Base-by-base conservation (phyloP, 768 basidiomycete genomes). In the Mycena chlorophos region DNA sequence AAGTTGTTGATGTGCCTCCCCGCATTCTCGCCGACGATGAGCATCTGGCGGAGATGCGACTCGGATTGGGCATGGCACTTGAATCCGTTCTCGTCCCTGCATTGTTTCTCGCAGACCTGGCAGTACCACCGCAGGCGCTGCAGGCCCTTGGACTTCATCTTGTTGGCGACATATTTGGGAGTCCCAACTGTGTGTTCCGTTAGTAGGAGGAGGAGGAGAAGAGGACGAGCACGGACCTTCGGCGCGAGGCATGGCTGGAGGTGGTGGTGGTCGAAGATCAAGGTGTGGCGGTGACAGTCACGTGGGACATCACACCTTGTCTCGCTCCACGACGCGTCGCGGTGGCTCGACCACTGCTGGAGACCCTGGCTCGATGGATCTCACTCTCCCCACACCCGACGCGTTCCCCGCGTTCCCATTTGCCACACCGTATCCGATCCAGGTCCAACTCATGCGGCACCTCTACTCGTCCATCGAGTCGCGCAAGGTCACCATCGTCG, bases 71-170 rank as follows among this genome's bases (percentile, higher is more conserved):
- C 82, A 69, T 98, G 94, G 70, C 93, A 95, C 73, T 97, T 97
- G 84, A 98, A 99, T 17, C 95, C 97, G 72, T 99, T 99, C 77
- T 98, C 97, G 72, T 98, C 91, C 69, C 95, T 80, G 71, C 96
- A 98, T 73, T 98, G 96, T 70, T 99, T 99, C 80, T 98, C 77
- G 83, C 97, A 98, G 62, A 98, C 92, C 79, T 99, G 96, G 67
- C 96, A 98, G 74, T 91, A 99, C 96, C 95, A 98, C 59, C 95
- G 83, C 60, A 98, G 83, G 66, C 94, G 86, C 72, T 97, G 96
- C 47, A 96, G 78, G 64, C 94, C 96, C 68, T 98, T 98, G 55
- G 94, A 89, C 76, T 98, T 98, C 89, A 96, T 95, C 73, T 92
- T 89, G 72, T 98, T 98, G 20, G 92, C 93, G 58, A 95, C 74